A percentile compares a stretch with the other conserved stretches of the same genome.
Evolutionary conservation across 257 asterid species (phyloP).

Genomic region (Leptodermis oblonga): DNA sequence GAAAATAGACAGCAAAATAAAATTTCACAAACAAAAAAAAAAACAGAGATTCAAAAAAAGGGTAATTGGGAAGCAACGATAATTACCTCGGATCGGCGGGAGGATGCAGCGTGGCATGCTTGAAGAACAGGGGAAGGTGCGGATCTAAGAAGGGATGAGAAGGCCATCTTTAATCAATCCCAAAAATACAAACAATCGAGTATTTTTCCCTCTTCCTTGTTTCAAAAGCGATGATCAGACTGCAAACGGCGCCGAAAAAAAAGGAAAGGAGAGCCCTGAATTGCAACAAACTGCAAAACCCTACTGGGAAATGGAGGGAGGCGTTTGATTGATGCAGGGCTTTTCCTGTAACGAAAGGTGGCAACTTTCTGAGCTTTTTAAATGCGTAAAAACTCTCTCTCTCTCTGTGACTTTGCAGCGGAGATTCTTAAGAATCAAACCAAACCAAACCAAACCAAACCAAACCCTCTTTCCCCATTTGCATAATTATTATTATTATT

Average conservation of each 20-base stretch:
- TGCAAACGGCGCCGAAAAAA: neutral
- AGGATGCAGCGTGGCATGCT: constrained; percentile 6
- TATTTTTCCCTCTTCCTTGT: neutral
- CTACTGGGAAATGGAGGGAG: neutral
- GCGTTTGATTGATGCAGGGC: neutral
- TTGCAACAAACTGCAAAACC: constrained; percentile 1
- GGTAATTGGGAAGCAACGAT: neutral
- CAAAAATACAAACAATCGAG: neutral
- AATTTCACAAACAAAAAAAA: neutral
- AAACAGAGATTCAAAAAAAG: neutral
- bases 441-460: neutral
- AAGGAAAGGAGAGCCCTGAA: neutral
- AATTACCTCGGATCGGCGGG: constrained; percentile 41
- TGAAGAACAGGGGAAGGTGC: constrained; percentile 42
- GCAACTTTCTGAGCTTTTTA: constrained; percentile 1
- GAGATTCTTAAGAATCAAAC: constrained; percentile 12
- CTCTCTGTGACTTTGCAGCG: constrained; percentile 1
- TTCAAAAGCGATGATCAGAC: neutral
- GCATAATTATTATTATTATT: no score
- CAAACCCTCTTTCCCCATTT: constrained; percentile 1
- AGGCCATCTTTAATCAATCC: constrained; percentile 35
- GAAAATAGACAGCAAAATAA: neutral
- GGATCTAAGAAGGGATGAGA: constrained; percentile 57
- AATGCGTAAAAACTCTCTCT: constrained; percentile 4
- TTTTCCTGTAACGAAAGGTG: neutral